These are phyloP conservation scores for Filobasidium floriforme DNA, from an alignment of 768 basidiomycete species.

Conservation along the genomic window DNA sequence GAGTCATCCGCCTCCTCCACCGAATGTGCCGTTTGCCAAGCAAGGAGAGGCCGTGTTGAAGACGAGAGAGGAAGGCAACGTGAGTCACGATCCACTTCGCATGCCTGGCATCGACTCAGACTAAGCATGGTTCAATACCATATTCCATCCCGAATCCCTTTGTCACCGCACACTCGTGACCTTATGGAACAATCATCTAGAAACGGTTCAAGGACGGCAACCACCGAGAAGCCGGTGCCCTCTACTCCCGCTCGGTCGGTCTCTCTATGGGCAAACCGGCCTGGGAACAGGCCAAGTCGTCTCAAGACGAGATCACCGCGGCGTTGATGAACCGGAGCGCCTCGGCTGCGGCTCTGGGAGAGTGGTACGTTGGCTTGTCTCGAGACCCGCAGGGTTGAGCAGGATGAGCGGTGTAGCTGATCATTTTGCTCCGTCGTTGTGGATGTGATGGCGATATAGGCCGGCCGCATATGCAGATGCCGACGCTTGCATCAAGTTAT, in stretches of 20 bases:
- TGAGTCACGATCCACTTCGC: conserved; percentile 46
- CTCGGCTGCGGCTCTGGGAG: conserved; percentile 67
- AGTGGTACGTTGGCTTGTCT: conserved; percentile 48
- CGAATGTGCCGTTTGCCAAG: conserved; percentile 60
- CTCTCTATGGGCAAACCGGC: conserved; percentile 73
- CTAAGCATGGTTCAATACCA: not conserved
- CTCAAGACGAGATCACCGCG: conserved; percentile 84
- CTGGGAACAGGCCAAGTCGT: conserved; percentile 75
- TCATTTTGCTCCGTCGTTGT: not conserved
- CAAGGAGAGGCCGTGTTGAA: conserved; percentile 65
- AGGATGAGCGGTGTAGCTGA: conserved; percentile 12
- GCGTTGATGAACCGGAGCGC: conserved; percentile 87
- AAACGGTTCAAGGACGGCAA: conserved; percentile 68
- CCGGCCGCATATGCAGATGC: conserved; percentile 56
- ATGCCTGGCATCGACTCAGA: too few relatives aligned
- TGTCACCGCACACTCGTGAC: too few relatives aligned
- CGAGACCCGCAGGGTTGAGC: not conserved
- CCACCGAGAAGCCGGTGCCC: conserved; percentile 61
- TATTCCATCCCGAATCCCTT: conserved; percentile 9
- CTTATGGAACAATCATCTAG: conserved; percentile 47
- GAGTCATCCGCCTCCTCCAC: conserved; percentile 66
- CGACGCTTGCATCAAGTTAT: conserved; percentile 75
- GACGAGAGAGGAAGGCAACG: conserved; percentile 93
- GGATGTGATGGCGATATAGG: conserved; percentile 20
- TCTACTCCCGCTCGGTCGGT: conserved; percentile 69